These are phyloP conservation scores for Rhodotorula mucilaginosa DNA, from an alignment of 1,284 basidiomycete genomes.

Conservation along the genomic window DNA sequence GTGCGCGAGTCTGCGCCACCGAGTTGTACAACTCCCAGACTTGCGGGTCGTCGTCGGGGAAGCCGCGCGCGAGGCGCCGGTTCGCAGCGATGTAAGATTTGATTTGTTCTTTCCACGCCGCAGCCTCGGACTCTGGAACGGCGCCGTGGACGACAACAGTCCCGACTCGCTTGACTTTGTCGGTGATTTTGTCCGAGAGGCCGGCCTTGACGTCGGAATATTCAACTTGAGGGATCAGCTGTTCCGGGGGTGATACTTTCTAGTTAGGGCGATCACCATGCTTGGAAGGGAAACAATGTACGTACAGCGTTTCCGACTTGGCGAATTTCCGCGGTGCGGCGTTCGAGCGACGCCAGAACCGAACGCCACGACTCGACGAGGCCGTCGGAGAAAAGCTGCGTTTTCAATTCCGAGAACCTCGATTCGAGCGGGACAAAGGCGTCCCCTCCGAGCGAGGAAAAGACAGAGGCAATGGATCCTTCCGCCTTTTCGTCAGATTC, in stretches of 20 bases:
- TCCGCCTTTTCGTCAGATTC: constrained; percentile 47
- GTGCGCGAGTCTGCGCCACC: constrained; percentile 55
- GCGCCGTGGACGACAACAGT: constrained; percentile 63
- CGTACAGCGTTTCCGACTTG: constrained; percentile 56
- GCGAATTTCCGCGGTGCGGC: constrained; percentile 54
- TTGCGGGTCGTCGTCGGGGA: constrained; percentile 65
- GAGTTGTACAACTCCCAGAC: constrained; percentile 71
- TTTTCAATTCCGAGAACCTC: constrained; percentile 17
- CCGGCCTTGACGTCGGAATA: constrained; percentile 6
- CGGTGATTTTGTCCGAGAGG: constrained; percentile 43
- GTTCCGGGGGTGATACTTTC: not conserved
- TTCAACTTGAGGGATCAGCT: constrained; percentile 64
- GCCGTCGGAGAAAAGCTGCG: constrained; percentile 46
- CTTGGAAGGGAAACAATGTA: constrained; percentile 32
- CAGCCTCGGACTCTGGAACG: constrained; percentile 62
- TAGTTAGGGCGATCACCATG: not conserved
- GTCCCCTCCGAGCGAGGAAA: constrained; percentile 54
- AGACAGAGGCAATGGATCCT: constrained; percentile 60
- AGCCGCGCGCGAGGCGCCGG: constrained; percentile 42
- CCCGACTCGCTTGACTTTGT: constrained; percentile 58
- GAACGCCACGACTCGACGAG: constrained; percentile 61
- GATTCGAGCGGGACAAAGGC: constrained; percentile 17
- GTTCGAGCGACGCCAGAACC: constrained; percentile 57
- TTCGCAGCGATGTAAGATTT: constrained; percentile 61
- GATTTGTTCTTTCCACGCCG: constrained; percentile 62